These are phyloP conservation scores for Sugiyamaella smithiae DNA, from an alignment of 805 yeast genomes.

Conservation along the genomic window DNA sequence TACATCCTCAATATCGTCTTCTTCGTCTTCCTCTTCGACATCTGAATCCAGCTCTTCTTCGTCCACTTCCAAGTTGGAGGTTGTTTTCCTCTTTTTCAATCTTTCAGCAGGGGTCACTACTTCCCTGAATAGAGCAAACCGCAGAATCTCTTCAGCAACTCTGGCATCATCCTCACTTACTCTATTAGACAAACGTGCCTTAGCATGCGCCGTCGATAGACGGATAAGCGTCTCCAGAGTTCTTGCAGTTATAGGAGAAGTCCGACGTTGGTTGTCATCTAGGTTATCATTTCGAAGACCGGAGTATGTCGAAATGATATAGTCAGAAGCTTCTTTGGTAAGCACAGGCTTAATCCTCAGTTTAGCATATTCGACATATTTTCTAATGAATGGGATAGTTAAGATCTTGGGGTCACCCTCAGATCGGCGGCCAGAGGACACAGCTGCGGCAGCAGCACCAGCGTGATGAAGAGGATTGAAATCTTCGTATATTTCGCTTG, in stretches of 20 bases:
- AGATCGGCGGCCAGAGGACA: slow-evolving; percentile 23
- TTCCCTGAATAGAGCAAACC: slow-evolving; percentile 85
- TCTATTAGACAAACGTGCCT: slow-evolving; percentile 77
- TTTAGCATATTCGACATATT: slow-evolving; percentile 92
- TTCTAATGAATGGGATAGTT: slow-evolving; percentile 80
- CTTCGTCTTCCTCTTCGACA: slow-evolving; percentile 44
- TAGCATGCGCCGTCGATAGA: slow-evolving; percentile 93
- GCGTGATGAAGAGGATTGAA: slow-evolving; percentile 79
- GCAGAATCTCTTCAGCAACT: slow-evolving; percentile 79
- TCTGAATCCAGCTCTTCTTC: slow-evolving; percentile 47
- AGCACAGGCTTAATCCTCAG: slow-evolving; percentile 79
- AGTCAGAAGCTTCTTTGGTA: slow-evolving; percentile 70
- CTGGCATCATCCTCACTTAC: slow-evolving; percentile 76
- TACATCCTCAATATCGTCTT: slow-evolving; percentile 32
- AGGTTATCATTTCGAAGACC: slow-evolving; percentile 74
- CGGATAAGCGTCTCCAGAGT: slow-evolving; percentile 94
- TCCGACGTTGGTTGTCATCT: slow-evolving; percentile 45
- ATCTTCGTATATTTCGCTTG: slow-evolving; percentile 65
- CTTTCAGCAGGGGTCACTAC: slow-evolving; percentile 42
- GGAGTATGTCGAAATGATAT: slow-evolving; percentile 77
- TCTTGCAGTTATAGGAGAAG: slow-evolving; percentile 97
- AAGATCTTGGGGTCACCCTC: slow-evolving; percentile 47
- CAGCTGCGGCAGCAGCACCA: slow-evolving; percentile 54
- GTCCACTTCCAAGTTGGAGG: slow-evolving; percentile 31
- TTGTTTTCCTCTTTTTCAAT: slow-evolving; percentile 33